phyloP scores from a whole-genome alignment of 768 basidiomycete species.

The Botryobasidium botryosum region DNA sequence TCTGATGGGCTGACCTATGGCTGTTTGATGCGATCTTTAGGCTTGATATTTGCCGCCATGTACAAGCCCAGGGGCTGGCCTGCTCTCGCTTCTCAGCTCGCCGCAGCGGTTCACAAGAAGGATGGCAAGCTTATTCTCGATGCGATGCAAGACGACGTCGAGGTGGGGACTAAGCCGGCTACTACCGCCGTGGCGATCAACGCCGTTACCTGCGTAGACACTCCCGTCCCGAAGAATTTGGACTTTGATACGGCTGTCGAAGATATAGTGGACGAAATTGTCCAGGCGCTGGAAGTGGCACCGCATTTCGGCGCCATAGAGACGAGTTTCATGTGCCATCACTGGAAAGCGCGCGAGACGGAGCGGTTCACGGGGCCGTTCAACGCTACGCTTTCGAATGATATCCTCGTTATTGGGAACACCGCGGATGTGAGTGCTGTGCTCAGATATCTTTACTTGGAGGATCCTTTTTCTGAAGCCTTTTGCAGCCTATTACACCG shows the following conservation, averaged over 20 bases:
- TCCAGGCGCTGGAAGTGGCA: constrained; percentile 1
- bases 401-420: constrained; percentile 6
- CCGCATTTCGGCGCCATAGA: not conserved
- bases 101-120: constrained; percentile 16
- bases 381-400: constrained; percentile 2
- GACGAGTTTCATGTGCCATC: not conserved
- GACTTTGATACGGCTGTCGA: constrained; percentile 11
- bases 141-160: constrained; percentile 9
- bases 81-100: constrained; percentile 10
- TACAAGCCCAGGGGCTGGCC: constrained; percentile 16
- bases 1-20: too few species aligned
- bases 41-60: constrained; percentile 11
- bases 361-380: constrained; percentile 4
- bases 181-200: constrained; percentile 14
- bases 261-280: constrained; percentile 16
- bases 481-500: constrained; percentile 1
- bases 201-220: constrained; percentile 21
- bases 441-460: not conserved
- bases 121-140: constrained; percentile 16
- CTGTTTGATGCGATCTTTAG: not conserved
- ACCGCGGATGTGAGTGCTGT: constrained; percentile 4
- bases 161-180: constrained; percentile 10
- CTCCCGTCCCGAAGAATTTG: constrained; percentile 12
- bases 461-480: not conserved
- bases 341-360: not conserved